Evolutionary conservation across 495 filamentous ascomycete genomes (phyloP), one percentile per base, ranked within the genome.

Genomic region (Aspergillus biplanus): DNA sequence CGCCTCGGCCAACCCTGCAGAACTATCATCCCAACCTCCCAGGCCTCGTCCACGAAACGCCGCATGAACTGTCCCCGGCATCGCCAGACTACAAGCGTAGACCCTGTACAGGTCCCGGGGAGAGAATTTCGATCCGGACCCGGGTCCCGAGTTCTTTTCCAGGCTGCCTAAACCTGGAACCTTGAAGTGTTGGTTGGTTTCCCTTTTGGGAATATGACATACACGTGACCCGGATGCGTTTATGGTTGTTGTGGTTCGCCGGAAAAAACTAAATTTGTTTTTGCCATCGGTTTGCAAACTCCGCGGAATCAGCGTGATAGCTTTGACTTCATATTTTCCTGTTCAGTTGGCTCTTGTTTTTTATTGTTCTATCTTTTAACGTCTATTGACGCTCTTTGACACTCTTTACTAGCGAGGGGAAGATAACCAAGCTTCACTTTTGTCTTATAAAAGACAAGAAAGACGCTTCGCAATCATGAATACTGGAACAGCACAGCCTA

Each of bases 181-280:
- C 21, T 27, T 27, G 21, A 27, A 27, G 21, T 27, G 21, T 27
- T 27, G 2, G 21, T 27, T 27, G 21, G 21, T 27, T 27, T 27
- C 21, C 21, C 21, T 27, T 27, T 27, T 27, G 2, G 21, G 21
- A 27, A 27, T 27, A 18, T 21, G n/a, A 33, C 34, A 15, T 11
- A 18, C 48, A 52, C 18, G 58, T 61, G n/a, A n/a, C n/a, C n/a
- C n/a, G n/a, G n/a, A n/a, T 44, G 49, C 58, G 35, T 21, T 21
- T 6, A 16, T 53, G 61, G 61, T 52, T 46, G 16, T 7, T 42
- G 15, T 37, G n/a, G 53, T 33, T 18, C 16, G 6, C 53, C 61
- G 44, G 53, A 7, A 50, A 50, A 57, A 63, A 57, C 57, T 57
- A 63, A 63, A 57, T 63, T 54, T 34, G 50, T 34, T 7, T 33